Percentiles rank a stretch among this genome's conserved stretches.
Evolutionary conservation across 345 rosid species (phyloP).

Genomic region (Garcia nutans): DNA sequence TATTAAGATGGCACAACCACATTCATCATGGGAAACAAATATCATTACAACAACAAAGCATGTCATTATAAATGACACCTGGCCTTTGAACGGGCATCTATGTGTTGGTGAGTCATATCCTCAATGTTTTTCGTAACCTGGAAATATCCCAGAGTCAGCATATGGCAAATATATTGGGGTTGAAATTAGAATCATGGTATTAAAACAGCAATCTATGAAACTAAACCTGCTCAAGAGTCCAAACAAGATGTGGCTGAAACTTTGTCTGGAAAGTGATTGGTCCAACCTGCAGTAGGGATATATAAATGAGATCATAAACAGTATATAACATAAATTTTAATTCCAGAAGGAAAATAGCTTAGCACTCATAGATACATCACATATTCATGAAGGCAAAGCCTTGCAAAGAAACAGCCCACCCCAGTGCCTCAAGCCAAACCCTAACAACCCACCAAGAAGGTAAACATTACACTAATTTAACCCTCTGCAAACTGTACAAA

Average conservation of each 20-base stretch:
- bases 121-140: conserved; percentile 55
- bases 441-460: neutral
- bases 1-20: neutral
- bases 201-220: neutral
- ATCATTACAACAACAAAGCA: neutral
- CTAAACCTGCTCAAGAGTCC: conserved; percentile 91
- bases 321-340: neutral
- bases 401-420: neutral
- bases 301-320: conserved; percentile 2
- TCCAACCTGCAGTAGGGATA: conserved; percentile 52
- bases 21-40: neutral
- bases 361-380: neutral
- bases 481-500: neutral
- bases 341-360: neutral
- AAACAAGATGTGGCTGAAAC: conserved; percentile 83
- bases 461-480: neutral
- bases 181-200: neutral
- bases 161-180: neutral
- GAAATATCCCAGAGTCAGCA: conserved; percentile 8
- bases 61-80: conserved; percentile 45
- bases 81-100: conserved; percentile 86
- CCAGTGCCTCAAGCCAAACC: neutral
- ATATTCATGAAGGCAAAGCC: neutral
- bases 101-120: conserved; percentile 28
- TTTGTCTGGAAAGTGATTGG: conserved; percentile 78